phyloP scores from a whole-genome alignment of 495 filamentous ascomycete genomes.

The Xylaria scruposa region DNA sequence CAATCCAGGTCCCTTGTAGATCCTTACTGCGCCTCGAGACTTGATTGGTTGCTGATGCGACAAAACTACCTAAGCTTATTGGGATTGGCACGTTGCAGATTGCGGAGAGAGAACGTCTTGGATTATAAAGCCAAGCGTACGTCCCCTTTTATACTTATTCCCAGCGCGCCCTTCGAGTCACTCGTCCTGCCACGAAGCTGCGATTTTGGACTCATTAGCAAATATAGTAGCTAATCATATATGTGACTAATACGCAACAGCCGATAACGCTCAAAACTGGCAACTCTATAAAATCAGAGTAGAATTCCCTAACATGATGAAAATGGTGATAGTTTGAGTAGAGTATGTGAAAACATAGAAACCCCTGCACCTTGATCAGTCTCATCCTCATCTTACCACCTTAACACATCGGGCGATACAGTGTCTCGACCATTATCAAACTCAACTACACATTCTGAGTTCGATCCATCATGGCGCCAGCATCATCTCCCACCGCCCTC shows the following conservation, averaged over 20 bases:
- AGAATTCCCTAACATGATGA: background rate
- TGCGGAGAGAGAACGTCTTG: background rate
- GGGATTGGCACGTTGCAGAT: background rate
- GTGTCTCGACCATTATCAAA: background rate
- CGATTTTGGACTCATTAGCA: too few relatives aligned
- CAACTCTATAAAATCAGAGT: background rate
- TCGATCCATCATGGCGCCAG: conserved; percentile 8
- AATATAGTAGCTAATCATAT: background rate
- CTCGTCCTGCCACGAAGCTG: background rate
- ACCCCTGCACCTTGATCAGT: too few relatives aligned
- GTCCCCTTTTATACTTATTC: background rate
- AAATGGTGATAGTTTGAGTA: background rate
- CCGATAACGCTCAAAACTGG: conserved; percentile 6
- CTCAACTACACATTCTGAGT: background rate
- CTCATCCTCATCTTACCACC: background rate
- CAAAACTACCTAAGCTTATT: background rate
- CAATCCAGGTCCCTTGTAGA: background rate
- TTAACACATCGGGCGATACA: background rate
- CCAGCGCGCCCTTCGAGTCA: background rate
- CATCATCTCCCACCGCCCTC: conserved; percentile 51
- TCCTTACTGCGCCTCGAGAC: background rate
- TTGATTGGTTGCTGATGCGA: background rate
- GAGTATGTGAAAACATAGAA: background rate
- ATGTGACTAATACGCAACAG: background rate
- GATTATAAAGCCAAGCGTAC: conserved; percentile 4